Evolutionary conservation across 495 filamentous ascomycete species (phyloP).

Genomic region (Penicillium daleae): DNA sequence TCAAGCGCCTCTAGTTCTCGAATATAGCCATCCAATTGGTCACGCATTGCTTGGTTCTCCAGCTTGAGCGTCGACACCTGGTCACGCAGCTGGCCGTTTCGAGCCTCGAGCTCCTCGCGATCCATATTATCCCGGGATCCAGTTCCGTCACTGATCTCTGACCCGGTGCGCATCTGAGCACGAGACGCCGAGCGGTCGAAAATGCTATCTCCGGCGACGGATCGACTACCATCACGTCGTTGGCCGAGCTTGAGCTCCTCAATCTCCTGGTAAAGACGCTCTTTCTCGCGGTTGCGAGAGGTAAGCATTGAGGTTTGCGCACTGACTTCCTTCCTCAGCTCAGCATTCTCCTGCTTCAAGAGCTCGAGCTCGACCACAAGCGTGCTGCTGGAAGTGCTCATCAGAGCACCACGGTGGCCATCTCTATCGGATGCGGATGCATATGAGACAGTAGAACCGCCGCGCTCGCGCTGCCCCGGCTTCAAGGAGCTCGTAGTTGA

Average conservation of each 20-base stretch:
- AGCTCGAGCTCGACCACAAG: slow-evolving; percentile 75
- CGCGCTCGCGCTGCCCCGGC: slow-evolving; percentile 57
- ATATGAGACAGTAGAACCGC: slow-evolving; percentile 62
- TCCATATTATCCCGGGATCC: slow-evolving; percentile 80
- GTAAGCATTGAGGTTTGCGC: slow-evolving; percentile 98
- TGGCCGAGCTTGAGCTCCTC: slow-evolving; percentile 91
- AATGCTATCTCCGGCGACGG: slow-evolving; percentile 83
- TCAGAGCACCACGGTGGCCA: slow-evolving; percentile 55
- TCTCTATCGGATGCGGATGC: slow-evolving; percentile 63
- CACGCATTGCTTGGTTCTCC: slow-evolving; percentile 77
- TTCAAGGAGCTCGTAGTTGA: slow-evolving; percentile 26
- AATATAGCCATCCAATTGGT: slow-evolving; percentile 69
- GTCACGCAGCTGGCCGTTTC: slow-evolving; percentile 81
- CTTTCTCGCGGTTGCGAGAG: slow-evolving; percentile 91
- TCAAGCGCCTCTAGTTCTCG: slow-evolving; percentile 68
- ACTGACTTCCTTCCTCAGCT: slow-evolving; percentile 86
- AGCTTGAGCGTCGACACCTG: slow-evolving; percentile 82
- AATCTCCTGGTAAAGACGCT: slow-evolving; percentile 93
- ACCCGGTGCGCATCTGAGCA: slow-evolving; percentile 71
- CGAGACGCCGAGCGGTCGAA: slow-evolving; percentile 91
- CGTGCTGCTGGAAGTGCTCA: slow-evolving; percentile 64
- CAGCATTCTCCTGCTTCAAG: slow-evolving; percentile 88
- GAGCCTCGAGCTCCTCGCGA: slow-evolving; percentile 82
- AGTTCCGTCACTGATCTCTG: slow-evolving; percentile 72
- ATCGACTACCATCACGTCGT: slow-evolving; percentile 65